Conservation (phyloP, 805 yeast genomes). For the Starmerella riodocensis region DNA sequence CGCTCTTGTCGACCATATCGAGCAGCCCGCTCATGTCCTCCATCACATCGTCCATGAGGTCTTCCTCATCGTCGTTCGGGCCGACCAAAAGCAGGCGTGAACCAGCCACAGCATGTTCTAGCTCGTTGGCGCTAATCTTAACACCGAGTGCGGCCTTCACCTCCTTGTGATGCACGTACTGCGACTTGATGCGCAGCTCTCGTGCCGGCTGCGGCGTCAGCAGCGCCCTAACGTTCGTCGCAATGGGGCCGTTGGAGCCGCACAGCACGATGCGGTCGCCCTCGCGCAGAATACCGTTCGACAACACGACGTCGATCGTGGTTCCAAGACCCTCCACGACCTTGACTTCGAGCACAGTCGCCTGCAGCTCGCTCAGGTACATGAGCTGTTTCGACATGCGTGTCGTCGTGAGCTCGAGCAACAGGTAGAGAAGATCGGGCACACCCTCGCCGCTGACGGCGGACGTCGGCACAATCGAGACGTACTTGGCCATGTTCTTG, state of each 20-base stretch:
- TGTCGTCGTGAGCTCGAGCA: conserved; percentile 90
- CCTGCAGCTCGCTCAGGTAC: conserved; percentile 88
- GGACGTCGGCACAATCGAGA: conserved; percentile 94
- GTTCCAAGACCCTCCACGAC: conserved; percentile 98
- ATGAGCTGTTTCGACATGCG: conserved; percentile 97
- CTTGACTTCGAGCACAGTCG: conserved; percentile 93
- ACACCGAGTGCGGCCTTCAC: conserved; percentile 99
- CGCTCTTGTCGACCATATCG: conserved; percentile 88
- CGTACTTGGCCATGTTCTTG: conserved; percentile 83
- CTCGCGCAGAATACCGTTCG: conserved; percentile 90
- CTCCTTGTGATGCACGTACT: conserved; percentile 89
- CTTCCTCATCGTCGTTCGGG: conserved; percentile 96
- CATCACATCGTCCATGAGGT: conserved; percentile 95
- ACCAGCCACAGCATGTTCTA: conserved; percentile 98
- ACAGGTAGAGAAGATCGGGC: conserved; percentile 92
- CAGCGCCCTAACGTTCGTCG: conserved; percentile 87
- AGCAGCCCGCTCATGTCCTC: conserved; percentile 90
- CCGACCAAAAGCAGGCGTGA: conserved; percentile 90
- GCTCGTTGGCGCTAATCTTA: conserved; percentile 92
- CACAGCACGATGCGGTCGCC: conserved; percentile 93
- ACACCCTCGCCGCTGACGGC: conserved; percentile 99
- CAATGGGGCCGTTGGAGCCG: conserved; percentile 97
- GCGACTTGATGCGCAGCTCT: conserved; percentile 93
- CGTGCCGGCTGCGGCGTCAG: conserved; percentile 96
- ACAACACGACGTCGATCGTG: conserved; percentile 91